Evolutionary conservation across 345 rosid genomes (phyloP).

Genomic region (Eucalyptus pauciflora): DNA sequence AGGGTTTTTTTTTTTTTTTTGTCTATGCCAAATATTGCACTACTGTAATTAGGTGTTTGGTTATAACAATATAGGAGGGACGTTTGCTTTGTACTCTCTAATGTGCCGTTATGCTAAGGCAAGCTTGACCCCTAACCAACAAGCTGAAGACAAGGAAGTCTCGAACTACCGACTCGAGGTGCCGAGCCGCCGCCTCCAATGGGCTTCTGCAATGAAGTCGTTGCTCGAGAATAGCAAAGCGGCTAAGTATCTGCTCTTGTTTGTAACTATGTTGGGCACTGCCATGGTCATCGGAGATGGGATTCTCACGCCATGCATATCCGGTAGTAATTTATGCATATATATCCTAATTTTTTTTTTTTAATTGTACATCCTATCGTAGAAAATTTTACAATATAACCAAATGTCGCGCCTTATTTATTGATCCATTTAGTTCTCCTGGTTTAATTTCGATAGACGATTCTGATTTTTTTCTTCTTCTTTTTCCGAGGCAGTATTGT

Average conservation of each 20-base stretch:
- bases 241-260: conserved; percentile 7
- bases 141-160: conserved; percentile 9
- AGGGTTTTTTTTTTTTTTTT: too few species aligned
- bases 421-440: neutral
- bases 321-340: neutral
- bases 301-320: conserved; percentile 19
- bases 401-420: neutral
- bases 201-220: conserved; percentile 4
- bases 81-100: conserved; percentile 19
- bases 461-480: neutral
- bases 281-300: conserved; percentile 36
- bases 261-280: conserved; percentile 11
- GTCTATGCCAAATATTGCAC: neutral
- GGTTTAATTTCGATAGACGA: neutral
- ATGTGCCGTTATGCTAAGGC: conserved; percentile 15
- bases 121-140: conserved; percentile 13
- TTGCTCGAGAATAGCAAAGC: conserved; percentile 1
- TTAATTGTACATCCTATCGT: neutral
- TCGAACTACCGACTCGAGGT: conserved; percentile 1
- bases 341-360: neutral
- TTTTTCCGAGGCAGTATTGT: conserved; percentile 1
- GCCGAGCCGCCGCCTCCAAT: neutral
- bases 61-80: conserved; percentile 10
- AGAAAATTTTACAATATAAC: neutral
- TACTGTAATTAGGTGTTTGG: neutral